Base-by-base conservation (phyloP, 805 yeast genomes). In the Starmerella ratchasimensis region DNA sequence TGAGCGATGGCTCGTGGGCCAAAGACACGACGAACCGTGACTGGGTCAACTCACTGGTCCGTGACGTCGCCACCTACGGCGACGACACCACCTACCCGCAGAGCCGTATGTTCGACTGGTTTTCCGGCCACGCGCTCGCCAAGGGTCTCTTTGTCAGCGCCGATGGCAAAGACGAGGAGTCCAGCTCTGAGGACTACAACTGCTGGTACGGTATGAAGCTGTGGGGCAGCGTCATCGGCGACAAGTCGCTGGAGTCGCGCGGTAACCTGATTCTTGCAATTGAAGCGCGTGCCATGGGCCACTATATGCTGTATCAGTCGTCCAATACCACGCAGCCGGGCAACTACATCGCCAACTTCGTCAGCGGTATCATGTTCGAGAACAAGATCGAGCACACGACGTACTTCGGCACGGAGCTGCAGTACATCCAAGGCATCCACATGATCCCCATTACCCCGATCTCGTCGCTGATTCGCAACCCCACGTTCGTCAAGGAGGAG, bases 401-500 rank as follows among this genome's bases (percentile, higher is more conserved):
- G 2, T 79, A 71, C 50, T 79, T 79, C 51, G 84, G 84, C 4
- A 52, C 60, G 42, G 60, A 68, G 38, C 58, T 61, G 28, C 76
- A 76, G 55, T 78, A 71, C 49, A 76, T 76, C 37, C 82, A 78
- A 47, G 88, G 88, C 4, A 79, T 78, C 42, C 84, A 79, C 54
- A 79, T 78, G 84, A 52, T 79, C 27, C 86, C 86, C 17, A 60
- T 72, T 21, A 76, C 80, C 0, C 79, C 82, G 1, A 63, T 66
- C 14, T 71, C 79, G 18, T 63, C 76, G 1, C 68, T 59, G 42
- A 63, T 76, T 29, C 65, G 86, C 41, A 55, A 61, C 14, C 65
- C 75, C 1, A 49, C 52, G 11, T 74, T 69, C 55, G 72, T 69
- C 6, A 17, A 52, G 30, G 62, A 70, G 49, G 76, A 77, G 55